phyloP scores from a whole-genome alignment of 2,329 filamentous ascomycete genomes.

The Colletotrichum cordylinicola region DNA sequence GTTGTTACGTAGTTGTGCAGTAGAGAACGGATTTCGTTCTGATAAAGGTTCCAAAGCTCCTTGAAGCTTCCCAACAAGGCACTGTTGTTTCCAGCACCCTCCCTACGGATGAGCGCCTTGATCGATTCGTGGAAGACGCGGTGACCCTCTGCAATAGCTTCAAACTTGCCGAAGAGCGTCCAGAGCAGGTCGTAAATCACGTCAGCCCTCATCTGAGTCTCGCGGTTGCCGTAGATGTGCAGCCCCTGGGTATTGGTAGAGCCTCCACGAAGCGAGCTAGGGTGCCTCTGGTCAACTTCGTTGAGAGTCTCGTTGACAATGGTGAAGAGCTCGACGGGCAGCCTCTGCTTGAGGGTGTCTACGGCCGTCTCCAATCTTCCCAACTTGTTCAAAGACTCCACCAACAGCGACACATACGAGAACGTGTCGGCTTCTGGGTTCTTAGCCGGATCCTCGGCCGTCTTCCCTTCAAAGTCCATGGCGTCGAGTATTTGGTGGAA shows the following conservation, averaged over 20 bases:
- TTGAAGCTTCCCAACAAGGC: slow-evolving; percentile 87
- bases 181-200: slow-evolving; percentile 91
- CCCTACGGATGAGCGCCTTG: slow-evolving; percentile 82
- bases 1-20: slow-evolving; percentile 96
- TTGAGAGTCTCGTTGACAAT: slow-evolving; percentile 95
- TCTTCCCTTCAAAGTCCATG: slow-evolving; percentile 63
- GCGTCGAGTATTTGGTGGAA: slow-evolving; percentile 66
- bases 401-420: slow-evolving; percentile 84
- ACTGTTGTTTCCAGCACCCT: slow-evolving; percentile 69
- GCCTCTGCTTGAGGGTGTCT: slow-evolving; percentile 87
- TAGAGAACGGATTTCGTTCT: slow-evolving; percentile 94
- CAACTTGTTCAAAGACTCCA: slow-evolving; percentile 90
- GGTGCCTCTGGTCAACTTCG: slow-evolving; percentile 91
- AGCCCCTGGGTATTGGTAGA: slow-evolving; percentile 59
- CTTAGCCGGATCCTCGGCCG: slow-evolving; percentile 87
- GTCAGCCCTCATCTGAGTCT: slow-evolving; percentile 79
- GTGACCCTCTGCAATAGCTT: slow-evolving; percentile 95
- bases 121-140: slow-evolving; percentile 93
- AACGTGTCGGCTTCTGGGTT: slow-evolving; percentile 97
- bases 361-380: slow-evolving; percentile 85
- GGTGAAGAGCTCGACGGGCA: slow-evolving; percentile 91
- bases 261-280: slow-evolving; percentile 73
- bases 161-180: slow-evolving; percentile 95
- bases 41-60: slow-evolving; percentile 96
- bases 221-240: slow-evolving; percentile 69